Evolutionary conservation across 78 protist species (phyloP).

Genomic region (Bigelowiella natans): DNA sequence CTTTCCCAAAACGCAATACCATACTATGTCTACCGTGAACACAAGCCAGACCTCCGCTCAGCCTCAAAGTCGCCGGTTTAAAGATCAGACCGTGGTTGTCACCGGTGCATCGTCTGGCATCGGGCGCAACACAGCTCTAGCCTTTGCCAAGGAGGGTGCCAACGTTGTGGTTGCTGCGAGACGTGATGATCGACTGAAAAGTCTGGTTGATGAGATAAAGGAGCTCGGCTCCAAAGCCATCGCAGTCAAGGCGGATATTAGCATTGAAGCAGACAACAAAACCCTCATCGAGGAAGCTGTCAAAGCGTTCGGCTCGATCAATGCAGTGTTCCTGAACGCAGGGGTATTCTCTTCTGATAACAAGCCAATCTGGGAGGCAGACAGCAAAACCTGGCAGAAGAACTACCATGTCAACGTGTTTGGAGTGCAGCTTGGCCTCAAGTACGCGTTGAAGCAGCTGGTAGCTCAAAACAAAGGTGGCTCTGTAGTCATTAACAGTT

Average conservation of each 20-base stretch:
- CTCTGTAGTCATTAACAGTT: not conserved
- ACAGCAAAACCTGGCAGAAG: not conserved
- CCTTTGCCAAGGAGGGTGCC: not conserved
- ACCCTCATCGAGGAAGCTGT: not conserved
- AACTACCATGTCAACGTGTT: not conserved
- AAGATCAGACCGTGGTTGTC: not conserved
- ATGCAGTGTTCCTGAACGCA: not conserved
- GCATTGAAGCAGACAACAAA: not conserved
- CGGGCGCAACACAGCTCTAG: not conserved
- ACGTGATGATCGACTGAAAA: not conserved
- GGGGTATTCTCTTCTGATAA: not conserved
- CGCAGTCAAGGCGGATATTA: not conserved
- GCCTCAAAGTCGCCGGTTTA: too few species aligned
- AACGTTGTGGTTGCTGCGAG: not conserved
- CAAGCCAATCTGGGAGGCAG: not conserved
- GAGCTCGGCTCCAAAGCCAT: not conserved
- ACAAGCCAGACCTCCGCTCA: too few species aligned
- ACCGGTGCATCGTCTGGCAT: not conserved
- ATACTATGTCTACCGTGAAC: too few species aligned
- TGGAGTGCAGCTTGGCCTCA: not conserved
- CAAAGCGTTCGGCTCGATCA: not conserved
- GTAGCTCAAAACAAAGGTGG: not conserved
- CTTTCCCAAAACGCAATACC: too few species aligned
- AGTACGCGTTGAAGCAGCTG: not conserved
- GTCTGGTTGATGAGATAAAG: not conserved